Conservation (phyloP, 2,329 filamentous ascomycete species). For the Nakataea oryzae region DNA sequence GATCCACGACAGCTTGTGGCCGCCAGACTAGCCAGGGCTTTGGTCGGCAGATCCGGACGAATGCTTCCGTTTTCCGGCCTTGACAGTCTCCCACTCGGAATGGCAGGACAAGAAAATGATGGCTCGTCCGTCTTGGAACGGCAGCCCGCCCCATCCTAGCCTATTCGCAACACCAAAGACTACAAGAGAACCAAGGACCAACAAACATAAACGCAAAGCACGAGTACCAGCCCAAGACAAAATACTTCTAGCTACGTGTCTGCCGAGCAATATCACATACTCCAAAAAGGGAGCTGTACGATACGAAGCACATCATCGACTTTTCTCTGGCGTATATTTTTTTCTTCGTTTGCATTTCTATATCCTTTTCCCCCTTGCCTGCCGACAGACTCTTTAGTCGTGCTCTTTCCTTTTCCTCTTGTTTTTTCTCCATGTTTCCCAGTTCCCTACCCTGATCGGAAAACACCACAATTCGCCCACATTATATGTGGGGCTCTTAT, state of each 20-base stretch:
- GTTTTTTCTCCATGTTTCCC: not conserved
- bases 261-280: not conserved
- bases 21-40: not conserved
- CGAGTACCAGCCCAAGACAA: not conserved
- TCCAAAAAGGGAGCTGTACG: not conserved
- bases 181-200: not conserved
- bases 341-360: too few species aligned
- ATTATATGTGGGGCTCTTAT: not conserved
- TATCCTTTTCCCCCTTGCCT: too few species aligned
- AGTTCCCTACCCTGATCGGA: not conserved
- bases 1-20: too few species aligned
- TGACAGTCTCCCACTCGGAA: not conserved
- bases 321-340: not conserved
- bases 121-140: not conserved
- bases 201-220: not conserved
- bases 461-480: not conserved
- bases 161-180: not conserved
- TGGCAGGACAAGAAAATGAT: not conserved
- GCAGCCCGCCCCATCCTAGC: not conserved
- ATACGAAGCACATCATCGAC: not conserved
- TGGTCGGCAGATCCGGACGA: not conserved
- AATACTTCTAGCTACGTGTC: not conserved
- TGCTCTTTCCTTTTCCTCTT: not conserved
- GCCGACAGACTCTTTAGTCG: too few species aligned
- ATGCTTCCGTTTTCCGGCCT: too few species aligned